These are phyloP conservation scores for Microsporum ferrugineum DNA, from an alignment of 2,329 filamentous ascomycete species.

Conservation along the genomic window DNA sequence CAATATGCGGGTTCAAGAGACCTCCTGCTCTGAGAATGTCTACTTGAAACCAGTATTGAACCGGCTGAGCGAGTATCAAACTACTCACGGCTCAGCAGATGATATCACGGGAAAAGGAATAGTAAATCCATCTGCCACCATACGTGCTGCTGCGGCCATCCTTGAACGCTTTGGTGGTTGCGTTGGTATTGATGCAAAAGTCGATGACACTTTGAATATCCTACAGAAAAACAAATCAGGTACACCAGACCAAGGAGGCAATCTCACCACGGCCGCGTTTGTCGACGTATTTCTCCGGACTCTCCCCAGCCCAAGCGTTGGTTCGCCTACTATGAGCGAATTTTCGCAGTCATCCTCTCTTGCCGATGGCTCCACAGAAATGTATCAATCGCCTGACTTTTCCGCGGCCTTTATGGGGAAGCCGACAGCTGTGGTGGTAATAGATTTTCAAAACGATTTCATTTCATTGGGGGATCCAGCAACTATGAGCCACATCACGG, in stretches of 20 bases:
- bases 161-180: conserved; percentile 2
- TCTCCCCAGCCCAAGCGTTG: neutral
- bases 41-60: neutral
- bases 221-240: neutral
- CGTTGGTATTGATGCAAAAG: neutral
- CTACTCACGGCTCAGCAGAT: conserved; percentile 1
- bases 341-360: neutral
- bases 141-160: conserved; percentile 1
- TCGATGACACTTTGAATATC: neutral
- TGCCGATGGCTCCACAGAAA: neutral
- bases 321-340: neutral
- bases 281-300: neutral
- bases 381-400: neutral
- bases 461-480: neutral
- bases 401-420: neutral
- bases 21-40: conserved; percentile 1
- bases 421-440: neutral
- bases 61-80: conserved; percentile 4
- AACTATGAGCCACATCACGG: neutral
- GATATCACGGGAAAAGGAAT: conserved; percentile 6
- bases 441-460: conserved; percentile 4
- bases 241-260: conserved; percentile 4
- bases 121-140: conserved; percentile 1
- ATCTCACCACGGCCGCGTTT: neutral
- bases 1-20: conserved; percentile 2